Base-by-base conservation (phyloP, 495 filamentous ascomycete genomes). In the Trichoderma erinaceum region DNA sequence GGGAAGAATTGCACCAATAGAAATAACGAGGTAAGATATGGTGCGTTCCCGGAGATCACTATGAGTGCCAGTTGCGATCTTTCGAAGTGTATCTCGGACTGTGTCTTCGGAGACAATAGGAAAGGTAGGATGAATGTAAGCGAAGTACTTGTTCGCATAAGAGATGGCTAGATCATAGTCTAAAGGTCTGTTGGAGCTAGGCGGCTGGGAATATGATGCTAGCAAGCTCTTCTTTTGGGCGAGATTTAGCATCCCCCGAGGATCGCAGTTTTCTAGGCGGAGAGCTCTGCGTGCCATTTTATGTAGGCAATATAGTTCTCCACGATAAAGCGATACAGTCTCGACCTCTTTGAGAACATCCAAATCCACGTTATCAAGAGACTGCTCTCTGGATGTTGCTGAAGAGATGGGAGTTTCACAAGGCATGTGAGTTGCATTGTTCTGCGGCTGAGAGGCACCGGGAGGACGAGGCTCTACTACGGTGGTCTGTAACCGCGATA, bases 321-420 rank as follows among this genome's bases (percentile, higher is more conserved):
- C 50, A 11, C 50, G 50, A 25, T 56, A 56, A 6, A 56, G 50
- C 3, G 50, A 56, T 25, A 56, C 50, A 25, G 50, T 56, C 50
- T 56, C 50, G 4, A 56, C 50, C 25, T 56, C 50, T 23, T 23
- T 56, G 10, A 56, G 50, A 56, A 56, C 50, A 56, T 56, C 50
- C n/a, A 56, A 56, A 12, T 56, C 50, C 10, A 56, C 50, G 21
- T 3, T 56, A 25, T 56, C 50, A 4, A 56, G 4, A 25, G 50
- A 56, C 21, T 25, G n/a, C 21, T 56, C 50, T 23, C 50, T 56
- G 10, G 50, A 52, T 23, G 48, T n/a, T 21, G 23, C 6, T n/a
- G 48, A 56, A 21, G 50, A 18, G 43, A 46, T 25, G 21, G n/a
- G 21, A 23, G 18, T 6, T 56, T 56, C 50, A 25, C 16, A 25